phyloP scores from a whole-genome alignment of 805 yeast genomes.

The Kodamaea hsintzibuensis region DNA sequence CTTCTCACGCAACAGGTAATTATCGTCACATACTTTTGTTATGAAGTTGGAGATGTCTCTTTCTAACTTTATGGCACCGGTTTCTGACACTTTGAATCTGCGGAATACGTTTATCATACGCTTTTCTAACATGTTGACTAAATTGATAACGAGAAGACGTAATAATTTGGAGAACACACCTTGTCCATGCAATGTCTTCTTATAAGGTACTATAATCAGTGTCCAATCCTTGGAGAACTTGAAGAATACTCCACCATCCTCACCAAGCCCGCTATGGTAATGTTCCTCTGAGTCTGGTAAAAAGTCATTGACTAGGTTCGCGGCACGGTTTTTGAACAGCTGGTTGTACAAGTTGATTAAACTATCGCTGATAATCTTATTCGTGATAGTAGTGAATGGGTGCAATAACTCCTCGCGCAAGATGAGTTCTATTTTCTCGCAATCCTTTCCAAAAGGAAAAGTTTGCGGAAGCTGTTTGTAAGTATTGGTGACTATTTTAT shows the following conservation, averaged over 20 bases:
- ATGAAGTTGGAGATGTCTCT: constrained; percentile 76
- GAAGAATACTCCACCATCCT: constrained; percentile 29
- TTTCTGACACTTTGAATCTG: constrained; percentile 62
- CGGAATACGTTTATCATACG: constrained; percentile 66
- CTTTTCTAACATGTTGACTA: constrained; percentile 62
- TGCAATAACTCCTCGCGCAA: constrained; percentile 32
- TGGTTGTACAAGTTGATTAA: constrained; percentile 50
- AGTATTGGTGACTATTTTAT: constrained; percentile 50
- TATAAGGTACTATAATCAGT: constrained; percentile 62
- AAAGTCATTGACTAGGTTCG: constrained; percentile 45
- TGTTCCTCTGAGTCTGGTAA: constrained; percentile 27
- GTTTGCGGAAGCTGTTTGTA: constrained; percentile 24
- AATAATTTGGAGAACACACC: constrained; percentile 53
- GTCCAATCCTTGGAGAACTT: constrained; percentile 69
- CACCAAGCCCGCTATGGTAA: constrained; percentile 1
- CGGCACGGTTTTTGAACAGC: constrained; percentile 44
- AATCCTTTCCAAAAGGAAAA: constrained; percentile 3
- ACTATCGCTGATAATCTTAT: constrained; percentile 32
- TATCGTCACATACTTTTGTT: constrained; percentile 66
- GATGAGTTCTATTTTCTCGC: constrained; percentile 27
- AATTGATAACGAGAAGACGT: constrained; percentile 48
- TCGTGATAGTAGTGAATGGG: constrained; percentile 22
- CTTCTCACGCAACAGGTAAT: constrained; percentile 73
- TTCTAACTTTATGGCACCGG: constrained; percentile 83
- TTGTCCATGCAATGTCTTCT: constrained; percentile 51